Conservation (phyloP, 257 asterid species). For the Solanum etuberosum region DNA sequence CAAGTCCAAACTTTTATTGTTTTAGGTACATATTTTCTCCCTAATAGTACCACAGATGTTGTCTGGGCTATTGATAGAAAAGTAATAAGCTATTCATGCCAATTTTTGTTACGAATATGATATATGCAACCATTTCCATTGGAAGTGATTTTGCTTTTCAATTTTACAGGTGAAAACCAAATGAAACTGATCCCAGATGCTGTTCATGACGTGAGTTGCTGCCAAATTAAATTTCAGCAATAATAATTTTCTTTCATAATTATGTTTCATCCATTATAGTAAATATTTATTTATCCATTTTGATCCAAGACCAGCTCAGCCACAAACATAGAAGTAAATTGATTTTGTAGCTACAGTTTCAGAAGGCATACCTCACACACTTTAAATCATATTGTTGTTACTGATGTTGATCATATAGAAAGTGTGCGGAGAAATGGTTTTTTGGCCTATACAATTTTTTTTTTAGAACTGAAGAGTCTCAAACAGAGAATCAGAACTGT, state of each 20-base stretch:
- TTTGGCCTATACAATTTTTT: no score
- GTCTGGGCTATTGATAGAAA: not conserved
- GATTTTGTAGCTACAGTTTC: not conserved
- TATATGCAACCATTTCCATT: not conserved
- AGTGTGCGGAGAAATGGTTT: not conserved
- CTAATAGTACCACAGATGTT: not conserved
- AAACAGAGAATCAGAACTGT: not conserved
- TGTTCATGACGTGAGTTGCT: conserved; percentile 36
- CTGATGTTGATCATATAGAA: not conserved
- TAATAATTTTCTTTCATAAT: not conserved
- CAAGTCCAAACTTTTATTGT: not conserved
- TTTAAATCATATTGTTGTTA: not conserved
- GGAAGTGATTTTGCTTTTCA: not conserved
- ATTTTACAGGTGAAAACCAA: conserved; percentile 43
- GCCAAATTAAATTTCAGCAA: not conserved
- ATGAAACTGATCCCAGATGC: conserved; percentile 40
- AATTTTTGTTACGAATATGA: not conserved
- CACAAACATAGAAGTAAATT: not conserved
- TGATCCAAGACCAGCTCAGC: not conserved
- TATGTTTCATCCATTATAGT: not conserved
- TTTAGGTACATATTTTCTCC: not conserved
- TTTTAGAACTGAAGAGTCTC: not conserved
- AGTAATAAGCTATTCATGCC: not conserved
- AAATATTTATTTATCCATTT: no score
- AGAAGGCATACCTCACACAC: not conserved